These are phyloP conservation scores for Smallanthus sonchifolius DNA, from an alignment of 129 eudicot species.

Conservation along the genomic window DNA sequence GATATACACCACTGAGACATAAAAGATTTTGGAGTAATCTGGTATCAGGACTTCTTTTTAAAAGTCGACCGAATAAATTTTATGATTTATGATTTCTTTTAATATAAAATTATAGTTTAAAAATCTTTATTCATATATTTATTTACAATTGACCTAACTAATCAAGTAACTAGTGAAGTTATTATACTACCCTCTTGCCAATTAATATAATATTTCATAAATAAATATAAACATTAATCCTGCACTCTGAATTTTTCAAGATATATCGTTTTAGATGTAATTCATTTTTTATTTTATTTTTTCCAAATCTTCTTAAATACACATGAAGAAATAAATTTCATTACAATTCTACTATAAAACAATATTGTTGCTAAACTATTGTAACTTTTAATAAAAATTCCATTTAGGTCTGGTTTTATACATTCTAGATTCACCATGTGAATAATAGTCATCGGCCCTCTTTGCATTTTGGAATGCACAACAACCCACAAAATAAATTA, in stretches of 20 bases:
- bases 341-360: conserved; percentile 10
- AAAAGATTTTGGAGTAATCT: neutral
- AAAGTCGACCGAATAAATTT: no score
- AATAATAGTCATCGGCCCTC: conserved; percentile 54
- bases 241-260: neutral
- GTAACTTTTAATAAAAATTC: conserved; percentile 52
- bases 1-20: neutral
- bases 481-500: conserved; percentile 75
- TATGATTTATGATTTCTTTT: no score
- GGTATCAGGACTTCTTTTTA: no score
- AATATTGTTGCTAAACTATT: conserved; percentile 17
- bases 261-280: neutral
- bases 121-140: no score
- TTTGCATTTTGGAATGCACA: conserved; percentile 77
- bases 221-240: neutral
- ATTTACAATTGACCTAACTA: neutral
- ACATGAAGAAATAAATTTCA: neutral
- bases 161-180: neutral
- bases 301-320: neutral
- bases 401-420: conserved; percentile 73
- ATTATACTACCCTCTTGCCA: neutral
- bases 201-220: neutral
- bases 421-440: conserved; percentile 58
- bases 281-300: neutral
- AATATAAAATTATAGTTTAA: no score